Evolutionary conservation across 2,329 filamentous ascomycete species (phyloP), one percentile per base, ranked within the genome.

Genomic region (Simplicillium sp.): DNA sequence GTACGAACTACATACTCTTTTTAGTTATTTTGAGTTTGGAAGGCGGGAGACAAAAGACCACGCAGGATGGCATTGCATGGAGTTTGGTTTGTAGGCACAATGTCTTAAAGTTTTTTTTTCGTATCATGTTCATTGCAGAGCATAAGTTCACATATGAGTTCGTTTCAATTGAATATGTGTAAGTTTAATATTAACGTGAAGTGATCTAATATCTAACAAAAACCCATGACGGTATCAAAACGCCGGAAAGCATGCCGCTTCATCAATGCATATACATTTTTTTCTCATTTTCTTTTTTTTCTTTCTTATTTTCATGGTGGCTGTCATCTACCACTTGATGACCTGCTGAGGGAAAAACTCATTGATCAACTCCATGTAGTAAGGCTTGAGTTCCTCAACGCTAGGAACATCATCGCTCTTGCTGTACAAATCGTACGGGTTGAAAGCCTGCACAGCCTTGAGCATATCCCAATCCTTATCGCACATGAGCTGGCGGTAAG

Each of bases 351-450:
- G 64, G 53, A 67, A 67, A 48, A 62, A 67, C 53, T 67, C 63
- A 42, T 61, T 52, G 36, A 67, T 67, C 31, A 67, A 54, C 45
- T 64, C 63, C 55, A 61, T 54, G 46, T 66, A 67, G 47, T 67
- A 66, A 1, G 64, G 64, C 60, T 90, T 94, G 43, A 94, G 67
- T 53, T 85, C 77, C 55, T 87, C 82, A 1, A 82, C 75, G 43
- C 76, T 80, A 1, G 87, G 87, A 16, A 87, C 71, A 17, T 78
- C 84, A 54, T 94, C 87, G 51, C 81, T 88, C 79, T 94, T 94
- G 68, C 84, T 90, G 68, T 94, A 94, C 39, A 94, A 58, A 57
- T 94, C 88, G 54, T 94, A 95, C 0, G 87, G 87, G 59, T 94
- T 94, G 64, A 95, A 94, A 1, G 84, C 86, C 60, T 77, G 75